Base-by-base conservation (phyloP, 176 grass and related monocot genomes). In the Bolboschoenus planiculmis region DNA sequence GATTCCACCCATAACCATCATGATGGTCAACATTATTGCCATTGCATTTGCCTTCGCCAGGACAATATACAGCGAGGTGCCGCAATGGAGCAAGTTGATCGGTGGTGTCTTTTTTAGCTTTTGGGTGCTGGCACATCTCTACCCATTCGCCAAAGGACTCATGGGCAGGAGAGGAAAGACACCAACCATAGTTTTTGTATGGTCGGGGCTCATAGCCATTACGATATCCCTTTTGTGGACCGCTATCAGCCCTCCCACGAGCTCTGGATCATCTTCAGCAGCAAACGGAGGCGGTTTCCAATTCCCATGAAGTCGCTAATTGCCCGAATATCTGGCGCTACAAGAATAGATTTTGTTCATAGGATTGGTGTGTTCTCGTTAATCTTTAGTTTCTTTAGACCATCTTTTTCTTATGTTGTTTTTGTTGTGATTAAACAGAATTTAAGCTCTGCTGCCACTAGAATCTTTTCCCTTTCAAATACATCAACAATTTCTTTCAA, bases 11-110 rank as follows among this genome's bases (percentile, higher is more conserved):
- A 91, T 97, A 35, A 93, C 91, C 51, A 93, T 97, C 60, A 90
- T 90, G 85, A 97, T 97, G 93, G 89, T 97, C 37, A 97, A 97
- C 85, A 71, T 97, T 34, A 97, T 97, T 63, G 93, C 91, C 80
- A 97, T 93, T 35, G 93, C 88, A 20, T 93, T 93, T 56, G 93
- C 87, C 0, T 97, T 97, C 47, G 89, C 91, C 8, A 85, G 83
- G 70, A 93, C 93, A 21, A 70, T 97, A 30, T 97, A 93, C 80
- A 91, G 91, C 26, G 87, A 97, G 68, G 86, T 88, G 33, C 93
- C 93, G 26, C 87, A 90, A 7, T 97, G 93, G 93, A 88, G 93
- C 4, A 97, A 93, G 87, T 85, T 97, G 61, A 85, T 97, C 61
- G 93, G 93, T 34, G 93, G 93, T 2, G 89, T 79, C 44, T 97